These are phyloP conservation scores for Schwanniomyces etchellsii DNA, from an alignment of 1,139 yeast genomes.

Conservation along the genomic window DNA sequence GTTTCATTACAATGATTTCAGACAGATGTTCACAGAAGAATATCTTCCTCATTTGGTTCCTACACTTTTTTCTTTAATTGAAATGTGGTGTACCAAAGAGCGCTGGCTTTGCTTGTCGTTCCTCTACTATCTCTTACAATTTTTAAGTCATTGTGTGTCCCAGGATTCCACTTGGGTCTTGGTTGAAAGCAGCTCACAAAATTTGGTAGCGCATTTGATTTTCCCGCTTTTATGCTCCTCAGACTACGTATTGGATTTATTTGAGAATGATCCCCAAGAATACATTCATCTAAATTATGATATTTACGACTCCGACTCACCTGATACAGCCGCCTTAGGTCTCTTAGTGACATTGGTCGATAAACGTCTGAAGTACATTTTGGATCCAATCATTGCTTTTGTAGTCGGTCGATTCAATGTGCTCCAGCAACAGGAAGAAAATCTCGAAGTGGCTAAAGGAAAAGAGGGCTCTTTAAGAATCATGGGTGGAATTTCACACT, in stretches of 20 bases:
- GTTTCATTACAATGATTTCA: slow-evolving; percentile 48
- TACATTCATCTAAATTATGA: slow-evolving; percentile 80
- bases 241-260: slow-evolving; percentile 64
- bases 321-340: slow-evolving; percentile 66
- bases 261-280: slow-evolving; percentile 87
- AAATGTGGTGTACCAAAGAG: slow-evolving; percentile 60
- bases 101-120: slow-evolving; percentile 70
- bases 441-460: slow-evolving; percentile 57
- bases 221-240: slow-evolving; percentile 76
- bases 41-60: slow-evolving; percentile 72
- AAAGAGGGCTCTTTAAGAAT: slow-evolving; percentile 80
- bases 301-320: slow-evolving; percentile 50
- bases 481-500: slow-evolving; percentile 65
- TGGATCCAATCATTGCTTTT: slow-evolving; percentile 62
- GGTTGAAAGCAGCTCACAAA: slow-evolving; percentile 64
- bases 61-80: slow-evolving; percentile 60
- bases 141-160: slow-evolving; percentile 65
- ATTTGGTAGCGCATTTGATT: slow-evolving; percentile 64
- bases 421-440: slow-evolving; percentile 36
- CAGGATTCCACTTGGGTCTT: slow-evolving; percentile 67
- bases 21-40: slow-evolving; percentile 39
- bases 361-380: slow-evolving; percentile 56
- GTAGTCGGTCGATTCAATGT: slow-evolving; percentile 50
- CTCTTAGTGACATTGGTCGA: slow-evolving; percentile 61
- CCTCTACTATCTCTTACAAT: slow-evolving; percentile 61